Base-by-base conservation (phyloP, 306 rosid genomes). In the Neltuma alba region DNA sequence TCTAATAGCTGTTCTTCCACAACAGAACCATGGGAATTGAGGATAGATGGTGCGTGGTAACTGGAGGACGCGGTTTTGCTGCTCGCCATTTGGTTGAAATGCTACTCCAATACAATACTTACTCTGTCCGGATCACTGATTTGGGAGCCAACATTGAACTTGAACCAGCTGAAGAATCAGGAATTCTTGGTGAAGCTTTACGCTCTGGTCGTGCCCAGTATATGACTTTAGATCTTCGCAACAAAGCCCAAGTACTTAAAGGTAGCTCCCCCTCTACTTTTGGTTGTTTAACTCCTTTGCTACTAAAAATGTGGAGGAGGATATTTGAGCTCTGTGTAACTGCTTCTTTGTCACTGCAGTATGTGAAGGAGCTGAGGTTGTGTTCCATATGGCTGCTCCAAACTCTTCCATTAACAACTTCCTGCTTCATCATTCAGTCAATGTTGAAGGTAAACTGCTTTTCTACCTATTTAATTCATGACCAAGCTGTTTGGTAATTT, bases 331-430 rank as follows among this genome's bases (percentile, higher is more conserved):
- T 54, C 23, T 57, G 23, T 36, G 15, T 23, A 54, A 52, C 21
- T 52, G 60, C 38, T 63, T 41, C 1, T 9, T 42, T 47, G 55
- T 81, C 45, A 21, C 0, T 87, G 72, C 85, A 95, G 99, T 93
- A 20, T 89, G 85, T 45, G 88, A 90, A 76, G 99, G 97, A 50
- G 97, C 82, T 52, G 98, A 96, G 82, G 94, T 78, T 68, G 99
- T 93, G 75, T 96, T 93, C 76, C 99, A 96, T 75, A 91, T 93
- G 99, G 99, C 99, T 72, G 99, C 99, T 62, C 99, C 99, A 0
- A 88, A 93, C 60, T 93, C 99, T 7, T 93, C 98, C 33, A 90
- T 96, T 69, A 96, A 96, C 83, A 86, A 81, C 44, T 81, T 81
- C 86, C 86, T 91, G 90, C 92, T 96, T 36, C 99, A 96, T 83